phyloP scores from a whole-genome alignment of 1,284 basidiomycete species.

The Porodaedalea pini region DNA sequence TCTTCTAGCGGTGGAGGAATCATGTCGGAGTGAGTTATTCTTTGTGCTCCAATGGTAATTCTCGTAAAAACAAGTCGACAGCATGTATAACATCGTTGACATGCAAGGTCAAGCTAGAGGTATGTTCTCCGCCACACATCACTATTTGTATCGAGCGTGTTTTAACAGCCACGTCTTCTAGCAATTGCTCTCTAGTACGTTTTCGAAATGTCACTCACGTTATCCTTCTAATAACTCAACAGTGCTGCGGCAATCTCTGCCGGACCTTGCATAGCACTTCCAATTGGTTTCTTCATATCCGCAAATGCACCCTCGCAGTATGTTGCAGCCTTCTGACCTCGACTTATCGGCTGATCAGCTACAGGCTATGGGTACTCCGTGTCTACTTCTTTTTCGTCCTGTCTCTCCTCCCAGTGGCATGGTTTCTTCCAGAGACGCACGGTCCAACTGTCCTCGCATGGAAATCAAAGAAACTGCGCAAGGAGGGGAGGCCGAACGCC shows the following conservation, averaged over 20 bases:
- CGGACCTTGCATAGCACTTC: conserved; percentile 26
- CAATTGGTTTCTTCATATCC: conserved; percentile 29
- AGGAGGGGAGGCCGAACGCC: conserved; percentile 23
- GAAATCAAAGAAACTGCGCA: conserved; percentile 25
- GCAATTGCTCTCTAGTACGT: conserved; percentile 17
- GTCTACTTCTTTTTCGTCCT: conserved; percentile 27
- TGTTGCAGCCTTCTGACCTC: neutral
- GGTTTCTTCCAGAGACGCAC: conserved; percentile 29
- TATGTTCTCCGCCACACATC: neutral
- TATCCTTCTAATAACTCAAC: neutral
- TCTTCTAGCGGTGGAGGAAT: conserved; percentile 14
- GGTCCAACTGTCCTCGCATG: conserved; percentile 26
- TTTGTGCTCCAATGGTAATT: conserved; percentile 9
- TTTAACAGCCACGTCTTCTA: neutral
- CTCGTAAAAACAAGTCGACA: conserved; percentile 8
- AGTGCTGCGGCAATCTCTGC: conserved; percentile 25
- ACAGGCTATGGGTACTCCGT: conserved; percentile 30
- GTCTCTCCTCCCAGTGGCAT: conserved; percentile 26
- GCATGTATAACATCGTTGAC: too few species aligned
- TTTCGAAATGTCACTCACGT: neutral
- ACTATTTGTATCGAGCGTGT: neutral
- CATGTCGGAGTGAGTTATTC: conserved; percentile 18
- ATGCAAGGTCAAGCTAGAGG: too few species aligned
- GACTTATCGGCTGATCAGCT: neutral
- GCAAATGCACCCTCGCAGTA: conserved; percentile 23